Evolutionary conservation across 2,329 filamentous ascomycete species (phyloP), one percentile per base, ranked within the genome.

Genomic region (Thermothelomyces thermophilus): DNA sequence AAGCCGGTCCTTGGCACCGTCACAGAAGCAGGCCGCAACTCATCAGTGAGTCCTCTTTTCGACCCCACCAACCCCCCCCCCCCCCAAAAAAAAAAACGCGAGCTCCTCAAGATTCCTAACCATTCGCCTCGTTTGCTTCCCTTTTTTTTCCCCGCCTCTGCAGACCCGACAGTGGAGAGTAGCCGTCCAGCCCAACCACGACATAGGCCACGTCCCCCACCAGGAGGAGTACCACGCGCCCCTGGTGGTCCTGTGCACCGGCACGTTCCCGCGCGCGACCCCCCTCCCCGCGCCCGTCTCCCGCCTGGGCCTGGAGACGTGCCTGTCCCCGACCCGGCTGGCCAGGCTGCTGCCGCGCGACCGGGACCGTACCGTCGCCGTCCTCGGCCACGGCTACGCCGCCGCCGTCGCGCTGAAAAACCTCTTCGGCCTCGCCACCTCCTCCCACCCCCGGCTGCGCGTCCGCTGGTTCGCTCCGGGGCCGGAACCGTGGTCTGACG

Each of bases 321-420:
- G 48, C 11, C 54, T 59, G 17, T 49, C 41, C 13, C 52, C 50
- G 2, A 26, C 47, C 0, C 41, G 28, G 3, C 45, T 56, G 1
- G 33, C 40, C 5, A 37, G 43, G 17, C 16, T 48, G 19, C 35
- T 56, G 13, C 42, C 44, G 7, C 3, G 9, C 2, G 41, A 40
- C 26, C 14, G 33, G 16, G 24, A 19, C 2, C 31, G 46, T 22
- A 55, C 46, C 8, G 41, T 59, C 9, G 54, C 50, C 26, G 57
- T 59, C 11, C 30, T 58, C 13, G 57, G 57, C 17, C 41, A 35
- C 19, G 56, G 54, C 10, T 54, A 56, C 47, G 48, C 48, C 6
- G 57, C 57, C n/a, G 51, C 58, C n/a, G 37, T 56, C 5, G 49
- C 51, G 14, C 54, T 59, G 42, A 48, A 48, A 24, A 56, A 56